Conservation (phyloP, 768 basidiomycete species). For the Albatrellus ellisii region DNA sequence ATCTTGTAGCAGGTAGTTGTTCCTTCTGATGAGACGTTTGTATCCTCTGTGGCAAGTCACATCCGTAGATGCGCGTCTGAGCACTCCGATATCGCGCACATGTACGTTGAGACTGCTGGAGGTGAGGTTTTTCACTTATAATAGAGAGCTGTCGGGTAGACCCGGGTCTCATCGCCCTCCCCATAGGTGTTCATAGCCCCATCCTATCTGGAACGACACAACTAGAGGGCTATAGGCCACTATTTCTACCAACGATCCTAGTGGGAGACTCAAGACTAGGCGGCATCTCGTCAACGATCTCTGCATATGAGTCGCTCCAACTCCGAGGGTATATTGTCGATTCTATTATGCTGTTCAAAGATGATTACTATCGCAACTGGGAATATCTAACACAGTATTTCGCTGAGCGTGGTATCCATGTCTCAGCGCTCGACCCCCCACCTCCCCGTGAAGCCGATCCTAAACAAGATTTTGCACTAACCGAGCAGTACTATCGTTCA, state of each 20-base stretch:
- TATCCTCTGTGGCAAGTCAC: constrained; percentile 48
- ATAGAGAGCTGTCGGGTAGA: too few relatives aligned
- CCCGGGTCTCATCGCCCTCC: too few relatives aligned
- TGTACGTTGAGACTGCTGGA: constrained; percentile 94
- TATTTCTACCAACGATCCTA: constrained; percentile 80
- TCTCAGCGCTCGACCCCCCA: constrained; percentile 42
- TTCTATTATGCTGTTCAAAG: constrained; percentile 70
- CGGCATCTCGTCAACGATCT: constrained; percentile 87
- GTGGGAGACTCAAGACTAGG: constrained; percentile 84
- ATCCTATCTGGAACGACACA: constrained; percentile 75
- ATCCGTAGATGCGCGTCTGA: constrained; percentile 39
- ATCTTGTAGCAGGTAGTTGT: constrained; percentile 14
- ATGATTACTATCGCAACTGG: constrained; percentile 78
- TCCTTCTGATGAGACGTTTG: constrained; percentile 54
- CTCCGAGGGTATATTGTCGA: constrained; percentile 88
- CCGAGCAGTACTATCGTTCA: constrained; percentile 61
- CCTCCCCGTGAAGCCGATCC: constrained; percentile 34
- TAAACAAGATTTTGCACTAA: constrained; percentile 32
- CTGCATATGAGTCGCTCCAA: constrained; percentile 82
- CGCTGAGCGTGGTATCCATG: constrained; percentile 47
- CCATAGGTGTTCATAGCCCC: constrained; percentile 88
- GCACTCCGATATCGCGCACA: constrained; percentile 27
- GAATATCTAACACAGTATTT: constrained; percentile 78
- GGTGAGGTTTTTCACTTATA: too few relatives aligned
- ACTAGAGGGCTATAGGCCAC: constrained; percentile 71